Conservation (phyloP, 2,329 filamentous ascomycete genomes). For the Mycocentrospora acerina region DNA sequence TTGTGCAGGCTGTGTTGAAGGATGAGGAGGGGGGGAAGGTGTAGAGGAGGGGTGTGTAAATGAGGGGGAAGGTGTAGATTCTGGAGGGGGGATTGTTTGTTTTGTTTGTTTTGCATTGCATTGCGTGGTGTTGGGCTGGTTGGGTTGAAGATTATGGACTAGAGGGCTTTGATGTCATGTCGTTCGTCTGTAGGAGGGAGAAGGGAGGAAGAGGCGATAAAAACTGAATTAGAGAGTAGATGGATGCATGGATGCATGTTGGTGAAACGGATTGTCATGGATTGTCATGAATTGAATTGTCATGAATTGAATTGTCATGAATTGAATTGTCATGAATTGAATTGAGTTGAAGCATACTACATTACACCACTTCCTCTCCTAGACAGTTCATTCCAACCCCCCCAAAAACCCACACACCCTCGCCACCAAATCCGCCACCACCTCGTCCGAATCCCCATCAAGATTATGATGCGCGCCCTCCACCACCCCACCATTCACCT, state of each 20-base stretch:
- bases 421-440: conserved; percentile 52
- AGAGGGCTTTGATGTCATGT: no score
- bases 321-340: neutral
- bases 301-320: neutral
- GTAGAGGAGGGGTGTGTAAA: neutral
- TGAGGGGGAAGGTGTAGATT: conserved; percentile 1
- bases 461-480: conserved; percentile 55
- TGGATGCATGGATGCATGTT: neutral
- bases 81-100: neutral
- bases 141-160: neutral
- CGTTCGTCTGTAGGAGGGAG: no score
- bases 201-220: no score
- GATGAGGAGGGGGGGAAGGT: conserved; percentile 13
- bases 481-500: conserved; percentile 52
- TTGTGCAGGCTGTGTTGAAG: conserved; percentile 64
- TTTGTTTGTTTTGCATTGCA: conserved; percentile 10
- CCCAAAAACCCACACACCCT: conserved; percentile 55
- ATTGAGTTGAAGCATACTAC: no score
- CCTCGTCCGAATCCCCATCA: conserved; percentile 48
- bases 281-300: neutral
- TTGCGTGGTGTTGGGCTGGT: conserved; percentile 18
- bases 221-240: neutral
- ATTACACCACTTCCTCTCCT: no score
- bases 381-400: no score
- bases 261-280: neutral